A percentile compares a stretch with the other conserved stretches of the same genome.
These are phyloP conservation scores for Fraxinus baroniana DNA, from an alignment of 305 asterid species.

Conservation along the genomic window DNA sequence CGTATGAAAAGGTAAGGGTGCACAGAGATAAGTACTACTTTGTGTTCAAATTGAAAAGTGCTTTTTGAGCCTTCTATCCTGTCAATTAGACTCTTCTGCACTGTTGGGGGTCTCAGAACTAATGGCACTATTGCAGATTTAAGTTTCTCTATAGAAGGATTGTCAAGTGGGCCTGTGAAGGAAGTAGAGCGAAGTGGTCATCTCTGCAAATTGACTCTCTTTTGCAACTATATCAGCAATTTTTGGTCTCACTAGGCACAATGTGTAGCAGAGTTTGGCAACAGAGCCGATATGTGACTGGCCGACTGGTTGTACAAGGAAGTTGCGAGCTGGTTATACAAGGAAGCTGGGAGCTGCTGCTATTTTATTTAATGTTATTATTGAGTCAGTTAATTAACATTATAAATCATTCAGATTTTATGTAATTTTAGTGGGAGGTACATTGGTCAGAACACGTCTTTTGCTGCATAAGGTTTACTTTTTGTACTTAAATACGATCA, in stretches of 20 bases:
- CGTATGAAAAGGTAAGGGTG: constrained; percentile 49
- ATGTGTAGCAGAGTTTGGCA: not conserved
- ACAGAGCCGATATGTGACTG: not conserved
- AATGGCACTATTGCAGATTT: constrained; percentile 47
- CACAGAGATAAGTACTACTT: constrained; percentile 47
- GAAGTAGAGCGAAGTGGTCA: constrained; percentile 25
- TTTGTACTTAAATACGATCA: not conserved
- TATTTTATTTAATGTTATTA: not conserved
- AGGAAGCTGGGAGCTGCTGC: no score
- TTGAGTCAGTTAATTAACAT: not conserved
- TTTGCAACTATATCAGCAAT: constrained; percentile 37
- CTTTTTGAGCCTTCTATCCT: constrained; percentile 20
- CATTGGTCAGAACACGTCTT: not conserved
- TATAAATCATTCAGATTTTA: not conserved
- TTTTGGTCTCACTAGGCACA: constrained; percentile 40
- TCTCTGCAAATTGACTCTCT: constrained; percentile 31
- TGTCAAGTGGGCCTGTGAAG: not conserved
- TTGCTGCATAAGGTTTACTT: not conserved
- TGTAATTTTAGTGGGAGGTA: not conserved
- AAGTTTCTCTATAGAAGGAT: constrained; percentile 15
- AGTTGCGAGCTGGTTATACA: not conserved
- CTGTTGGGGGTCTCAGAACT: constrained; percentile 48
- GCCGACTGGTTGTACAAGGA: not conserved
- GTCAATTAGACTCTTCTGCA: constrained; percentile 53
- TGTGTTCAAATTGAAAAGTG: constrained; percentile 40